Evolutionary conservation across 2,329 filamentous ascomycete species (phyloP), one percentile per base, ranked within the genome.

Genomic region (Fulvia fulva): DNA sequence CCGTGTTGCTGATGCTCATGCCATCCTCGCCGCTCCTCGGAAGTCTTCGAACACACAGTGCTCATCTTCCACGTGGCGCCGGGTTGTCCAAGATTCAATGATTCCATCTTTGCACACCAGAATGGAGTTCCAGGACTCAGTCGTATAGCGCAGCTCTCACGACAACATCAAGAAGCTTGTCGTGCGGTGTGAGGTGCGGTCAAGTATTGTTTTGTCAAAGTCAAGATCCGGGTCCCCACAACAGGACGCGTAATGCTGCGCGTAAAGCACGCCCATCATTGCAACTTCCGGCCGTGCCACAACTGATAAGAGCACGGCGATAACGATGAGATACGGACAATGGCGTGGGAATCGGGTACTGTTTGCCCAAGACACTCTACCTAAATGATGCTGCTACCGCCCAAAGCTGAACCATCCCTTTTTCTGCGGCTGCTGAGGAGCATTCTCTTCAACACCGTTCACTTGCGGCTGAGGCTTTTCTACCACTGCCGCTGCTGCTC

Each of bases 321-420:
- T 45, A 45, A n/a, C n/a, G n/a, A 9, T 25, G 43, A 45, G 30
- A 34, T 34, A 2, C 2, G 30, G 8, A 32, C 28, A 14, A 34
- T 34, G 16, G n/a, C n/a, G n/a, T n/a, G n/a, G n/a, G n/a, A n/a
- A n/a, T n/a, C 4, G 16, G 37, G 9, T 23, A 47, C 45, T 47
- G 45, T 28, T 25, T 47, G 45, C 37, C 37, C 37, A n/a, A 5
- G 26, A 47, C 25, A 47, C 3, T 25, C 9, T 25, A 25, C 45
- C 46, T 26, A 21, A 7, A 14, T 21, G 21, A 50, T 45, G 8
- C 19, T 25, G 60, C 37, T 41, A 41, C 19, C 77, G 71, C 37
- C 78, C 78, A 70, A 80, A 81, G 16, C 77, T 76, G 66, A 80
- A 80, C 78, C 78, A 81, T 1, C 78, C 78, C 69, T 74, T 78